Evolutionary conservation across 1,284 basidiomycete species (phyloP).

Genomic region (Trichosporon ovoides): DNA sequence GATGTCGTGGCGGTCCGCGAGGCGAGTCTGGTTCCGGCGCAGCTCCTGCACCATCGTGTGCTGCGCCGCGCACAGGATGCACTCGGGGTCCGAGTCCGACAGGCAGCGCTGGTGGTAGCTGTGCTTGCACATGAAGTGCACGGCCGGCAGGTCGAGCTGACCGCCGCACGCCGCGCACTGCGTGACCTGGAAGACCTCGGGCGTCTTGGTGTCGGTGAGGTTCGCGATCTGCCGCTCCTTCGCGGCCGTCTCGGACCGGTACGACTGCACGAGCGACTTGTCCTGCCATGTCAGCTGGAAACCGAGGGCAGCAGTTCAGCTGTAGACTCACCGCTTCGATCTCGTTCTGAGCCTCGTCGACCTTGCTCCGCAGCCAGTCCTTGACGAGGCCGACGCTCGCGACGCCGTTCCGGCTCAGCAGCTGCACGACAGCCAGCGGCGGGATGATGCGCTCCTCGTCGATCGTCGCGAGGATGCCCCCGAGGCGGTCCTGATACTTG

Average conservation of each 20-base stretch:
- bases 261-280: slow-evolving; percentile 73
- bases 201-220: slow-evolving; percentile 67
- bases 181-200: slow-evolving; percentile 88
- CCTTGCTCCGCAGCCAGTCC: slow-evolving; percentile 75
- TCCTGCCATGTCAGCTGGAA: slow-evolving; percentile 56
- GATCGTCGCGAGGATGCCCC: slow-evolving; percentile 65
- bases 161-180: slow-evolving; percentile 81
- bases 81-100: slow-evolving; percentile 78
- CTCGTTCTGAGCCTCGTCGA: slow-evolving; percentile 66
- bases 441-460: slow-evolving; percentile 76
- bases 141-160: slow-evolving; percentile 81
- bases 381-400: slow-evolving; percentile 86
- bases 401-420: slow-evolving; percentile 76
- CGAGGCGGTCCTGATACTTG: slow-evolving; percentile 66
- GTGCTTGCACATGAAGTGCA: slow-evolving; percentile 98
- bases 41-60: slow-evolving; percentile 88
- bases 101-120: slow-evolving; percentile 90
- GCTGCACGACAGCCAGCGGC: slow-evolving; percentile 80
- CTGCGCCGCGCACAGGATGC: slow-evolving; percentile 76
- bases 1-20: slow-evolving; percentile 81
- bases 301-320: background rate
- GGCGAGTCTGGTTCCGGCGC: slow-evolving; percentile 69
- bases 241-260: slow-evolving; percentile 73
- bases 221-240: slow-evolving; percentile 77
- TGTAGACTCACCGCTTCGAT: slow-evolving; percentile 63